A percentile compares a stretch with the other conserved stretches of the same genome.
phyloP scores from a whole-genome alignment of 1,284 basidiomycete species.

The Ceratorhiza oryzae-sativae region DNA sequence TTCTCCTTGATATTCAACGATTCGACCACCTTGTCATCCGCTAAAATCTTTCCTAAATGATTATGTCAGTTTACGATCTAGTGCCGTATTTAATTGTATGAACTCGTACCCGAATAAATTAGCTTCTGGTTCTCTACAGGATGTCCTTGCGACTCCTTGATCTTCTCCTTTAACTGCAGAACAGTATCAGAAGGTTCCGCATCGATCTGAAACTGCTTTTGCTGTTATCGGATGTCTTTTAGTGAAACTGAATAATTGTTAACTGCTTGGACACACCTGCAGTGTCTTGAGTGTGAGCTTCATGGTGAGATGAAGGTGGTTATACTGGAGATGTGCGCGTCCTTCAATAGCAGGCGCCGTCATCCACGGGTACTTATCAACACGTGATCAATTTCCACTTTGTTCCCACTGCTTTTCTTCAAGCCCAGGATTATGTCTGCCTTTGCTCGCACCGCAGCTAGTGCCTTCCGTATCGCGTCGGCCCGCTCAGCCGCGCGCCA shows the following conservation, averaged over 20 bases:
- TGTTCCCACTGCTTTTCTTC: slow-evolving; percentile 40
- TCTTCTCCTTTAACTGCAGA: slow-evolving; percentile 84
- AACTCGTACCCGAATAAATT: slow-evolving; percentile 83
- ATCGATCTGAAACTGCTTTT: slow-evolving; percentile 87
- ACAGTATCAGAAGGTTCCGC: slow-evolving; percentile 81
- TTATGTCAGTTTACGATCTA: neutral
- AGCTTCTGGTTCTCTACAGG: slow-evolving; percentile 83
- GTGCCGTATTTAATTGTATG: neutral
- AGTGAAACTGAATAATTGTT: too few species aligned
- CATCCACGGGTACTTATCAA: slow-evolving; percentile 4
- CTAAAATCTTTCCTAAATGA: slow-evolving; percentile 87
- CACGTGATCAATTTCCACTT: slow-evolving; percentile 36
- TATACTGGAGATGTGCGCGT: slow-evolving; percentile 29
- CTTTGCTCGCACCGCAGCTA: slow-evolving; percentile 30
- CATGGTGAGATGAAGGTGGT: slow-evolving; percentile 60
- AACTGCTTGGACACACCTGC: neutral
- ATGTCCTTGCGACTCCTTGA: slow-evolving; percentile 79
- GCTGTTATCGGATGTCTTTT: slow-evolving; percentile 56
- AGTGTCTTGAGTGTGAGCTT: slow-evolving; percentile 90
- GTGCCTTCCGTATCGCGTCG: slow-evolving; percentile 10
- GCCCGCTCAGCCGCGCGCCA: slow-evolving; percentile 46
- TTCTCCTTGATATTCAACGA: slow-evolving; percentile 97
- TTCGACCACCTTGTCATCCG: slow-evolving; percentile 87
- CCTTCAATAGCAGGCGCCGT: slow-evolving; percentile 28
- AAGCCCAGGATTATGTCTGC: slow-evolving; percentile 10